These are phyloP conservation scores for Eucalyptus paniculata DNA, from an alignment of 345 rosid genomes.

Conservation along the genomic window DNA sequence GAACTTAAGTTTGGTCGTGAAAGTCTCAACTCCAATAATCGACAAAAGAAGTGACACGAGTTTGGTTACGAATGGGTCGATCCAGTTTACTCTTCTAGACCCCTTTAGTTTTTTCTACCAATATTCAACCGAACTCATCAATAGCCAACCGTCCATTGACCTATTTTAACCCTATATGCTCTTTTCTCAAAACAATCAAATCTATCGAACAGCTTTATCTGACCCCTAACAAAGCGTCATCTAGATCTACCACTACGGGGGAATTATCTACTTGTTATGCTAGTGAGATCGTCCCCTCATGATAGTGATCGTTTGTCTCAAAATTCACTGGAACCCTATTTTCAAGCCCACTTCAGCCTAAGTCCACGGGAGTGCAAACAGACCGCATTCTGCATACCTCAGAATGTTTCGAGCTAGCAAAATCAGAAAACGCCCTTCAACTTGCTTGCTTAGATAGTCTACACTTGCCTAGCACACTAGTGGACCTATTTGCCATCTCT, in stretches of 20 bases:
- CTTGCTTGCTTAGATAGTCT: neutral
- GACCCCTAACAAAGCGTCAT: neutral
- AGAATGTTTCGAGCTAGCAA: neutral
- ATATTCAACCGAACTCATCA: neutral
- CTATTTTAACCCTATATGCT: neutral
- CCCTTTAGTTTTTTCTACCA: neutral
- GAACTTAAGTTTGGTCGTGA: neutral
- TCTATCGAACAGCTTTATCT: neutral
- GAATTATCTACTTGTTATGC: neutral
- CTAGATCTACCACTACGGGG: neutral
- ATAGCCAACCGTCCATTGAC: neutral
- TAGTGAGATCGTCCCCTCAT: neutral
- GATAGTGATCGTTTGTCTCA: neutral
- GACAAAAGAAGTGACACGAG: fast-evolving
- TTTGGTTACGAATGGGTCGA: neutral
- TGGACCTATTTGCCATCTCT: neutral
- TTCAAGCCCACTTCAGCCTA: neutral
- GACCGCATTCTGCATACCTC: neutral
- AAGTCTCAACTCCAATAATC: neutral
- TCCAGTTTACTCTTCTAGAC: neutral
- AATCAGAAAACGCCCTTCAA: neutral
- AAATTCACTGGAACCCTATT: neutral
- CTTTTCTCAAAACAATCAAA: neutral
- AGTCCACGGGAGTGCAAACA: neutral
- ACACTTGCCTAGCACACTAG: neutral